Evolutionary conservation across 495 filamentous ascomycete species (phyloP).

Genomic region (Bathelium albidoporum): DNA sequence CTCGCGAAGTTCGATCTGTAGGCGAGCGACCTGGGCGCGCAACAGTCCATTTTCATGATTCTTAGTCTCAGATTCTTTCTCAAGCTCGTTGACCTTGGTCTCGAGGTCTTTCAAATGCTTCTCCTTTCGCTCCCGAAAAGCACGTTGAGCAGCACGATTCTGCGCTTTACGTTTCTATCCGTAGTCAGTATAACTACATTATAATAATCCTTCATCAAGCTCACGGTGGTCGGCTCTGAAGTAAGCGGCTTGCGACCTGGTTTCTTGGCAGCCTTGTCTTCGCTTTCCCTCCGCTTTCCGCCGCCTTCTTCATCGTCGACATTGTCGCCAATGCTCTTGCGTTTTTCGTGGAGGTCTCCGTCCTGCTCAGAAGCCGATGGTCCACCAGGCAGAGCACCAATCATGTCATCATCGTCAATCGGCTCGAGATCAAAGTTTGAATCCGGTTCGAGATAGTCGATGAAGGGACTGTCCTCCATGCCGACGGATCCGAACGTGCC

Average conservation of each 20-base stretch:
- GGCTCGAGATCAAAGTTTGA: conserved; percentile 50
- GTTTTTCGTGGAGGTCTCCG: conserved; percentile 69
- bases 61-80: conserved; percentile 70
- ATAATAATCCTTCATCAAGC: conserved; percentile 27
- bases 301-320: conserved; percentile 51
- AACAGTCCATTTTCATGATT: conserved; percentile 81
- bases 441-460: conserved; percentile 69
- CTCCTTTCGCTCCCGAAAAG: conserved; percentile 96
- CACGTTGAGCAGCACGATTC: conserved; percentile 91
- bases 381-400: conserved; percentile 61
- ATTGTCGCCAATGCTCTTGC: conserved; percentile 60
- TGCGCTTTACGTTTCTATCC: conserved; percentile 93
- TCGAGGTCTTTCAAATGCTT: conserved; percentile 94
- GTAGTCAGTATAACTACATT: conserved; percentile 35
- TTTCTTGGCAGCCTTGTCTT: conserved; percentile 75
- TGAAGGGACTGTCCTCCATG: conserved; percentile 64
- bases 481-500: conserved; percentile 37
- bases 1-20: conserved; percentile 76
- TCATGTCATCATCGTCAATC: conserved; percentile 50
- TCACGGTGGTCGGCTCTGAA: conserved; percentile 89
- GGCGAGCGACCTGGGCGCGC: conserved; percentile 73
- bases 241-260: conserved; percentile 93
- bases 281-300: conserved; percentile 71
- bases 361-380: conserved; percentile 41
- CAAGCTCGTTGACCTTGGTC: conserved; percentile 84